Evolutionary conservation across 1,139 yeast species (phyloP).

Genomic region (Suhomyces kunorum): DNA sequence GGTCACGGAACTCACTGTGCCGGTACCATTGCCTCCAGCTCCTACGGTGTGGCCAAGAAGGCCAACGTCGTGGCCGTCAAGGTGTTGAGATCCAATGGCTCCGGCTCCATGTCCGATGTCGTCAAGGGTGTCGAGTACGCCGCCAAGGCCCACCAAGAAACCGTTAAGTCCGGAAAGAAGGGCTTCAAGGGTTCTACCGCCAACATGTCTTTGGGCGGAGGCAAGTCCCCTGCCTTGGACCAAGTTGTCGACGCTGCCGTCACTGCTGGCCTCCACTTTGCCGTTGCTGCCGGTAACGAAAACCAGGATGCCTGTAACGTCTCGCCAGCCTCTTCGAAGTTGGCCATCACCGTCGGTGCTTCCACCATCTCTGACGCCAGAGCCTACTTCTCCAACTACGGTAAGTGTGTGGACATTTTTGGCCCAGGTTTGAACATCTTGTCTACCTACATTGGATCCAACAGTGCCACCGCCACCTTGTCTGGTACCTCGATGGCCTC

Average conservation of each 20-base stretch:
- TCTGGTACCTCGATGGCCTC: constrained; percentile 99
- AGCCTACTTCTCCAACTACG: constrained; percentile 82
- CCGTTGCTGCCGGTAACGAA: constrained; percentile 90
- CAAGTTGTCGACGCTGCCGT: constrained; percentile 84
- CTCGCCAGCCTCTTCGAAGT: constrained; percentile 78
- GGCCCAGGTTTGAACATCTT: constrained; percentile 83
- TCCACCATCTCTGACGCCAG: constrained; percentile 71
- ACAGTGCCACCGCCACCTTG: constrained; percentile 80
- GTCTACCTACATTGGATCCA: constrained; percentile 86
- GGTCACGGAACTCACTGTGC: constrained; percentile 96
- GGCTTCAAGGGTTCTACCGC: constrained; percentile 86
- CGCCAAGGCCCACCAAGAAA: constrained; percentile 61
- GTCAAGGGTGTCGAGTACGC: constrained; percentile 81
- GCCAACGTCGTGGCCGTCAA: constrained; percentile 76
- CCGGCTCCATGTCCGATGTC: constrained; percentile 80
- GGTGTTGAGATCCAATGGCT: constrained; percentile 74
- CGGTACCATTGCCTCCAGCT: constrained; percentile 74
- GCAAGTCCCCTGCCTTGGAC: constrained; percentile 78
- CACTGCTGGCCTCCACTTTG: constrained; percentile 76
- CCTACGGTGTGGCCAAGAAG: constrained; percentile 78
- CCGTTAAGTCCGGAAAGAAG: constrained; percentile 55
- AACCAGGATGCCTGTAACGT: constrained; percentile 82
- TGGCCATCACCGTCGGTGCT: constrained; percentile 82
- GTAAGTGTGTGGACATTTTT: constrained; percentile 81
- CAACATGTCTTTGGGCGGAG: constrained; percentile 90